These are phyloP conservation scores for Capsicum pubescens DNA, from an alignment of 257 asterid species.

Conservation along the genomic window DNA sequence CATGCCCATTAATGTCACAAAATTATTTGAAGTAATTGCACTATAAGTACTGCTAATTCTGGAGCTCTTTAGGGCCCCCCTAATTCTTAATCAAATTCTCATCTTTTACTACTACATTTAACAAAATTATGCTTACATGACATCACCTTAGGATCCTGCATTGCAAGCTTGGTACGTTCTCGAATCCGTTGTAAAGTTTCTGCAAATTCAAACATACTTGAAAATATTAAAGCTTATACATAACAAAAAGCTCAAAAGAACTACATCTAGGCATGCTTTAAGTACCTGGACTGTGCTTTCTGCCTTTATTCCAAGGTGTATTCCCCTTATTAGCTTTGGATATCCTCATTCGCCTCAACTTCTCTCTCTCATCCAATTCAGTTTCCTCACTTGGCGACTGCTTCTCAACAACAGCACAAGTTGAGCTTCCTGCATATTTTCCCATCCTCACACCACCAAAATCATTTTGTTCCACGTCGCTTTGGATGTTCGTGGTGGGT, in stretches of 20 bases:
- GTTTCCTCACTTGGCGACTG: slow-evolving; percentile 55
- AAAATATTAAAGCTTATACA: slow-evolving; percentile 27
- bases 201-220: slow-evolving; percentile 47
- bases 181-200: slow-evolving; percentile 79
- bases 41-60: not conserved
- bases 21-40: not conserved
- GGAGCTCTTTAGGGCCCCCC: not conserved
- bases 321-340: slow-evolving; percentile 95
- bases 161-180: slow-evolving; percentile 90
- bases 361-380: slow-evolving; percentile 68
- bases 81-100: slow-evolving; percentile 28
- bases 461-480: slow-evolving; percentile 41
- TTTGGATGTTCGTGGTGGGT: slow-evolving; percentile 38
- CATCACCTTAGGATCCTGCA: slow-evolving; percentile 99
- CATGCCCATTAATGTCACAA: not conserved
- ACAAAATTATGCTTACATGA: slow-evolving; percentile 65
- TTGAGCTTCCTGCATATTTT: slow-evolving; percentile 44
- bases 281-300: slow-evolving; percentile 89
- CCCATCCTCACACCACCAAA: slow-evolving; percentile 50
- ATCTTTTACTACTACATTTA: slow-evolving; percentile 21
- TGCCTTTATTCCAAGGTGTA: slow-evolving; percentile 95
- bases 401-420: slow-evolving; percentile 39
- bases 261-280: not conserved
- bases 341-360: slow-evolving; percentile 88
- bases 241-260: not conserved